Conservation (phyloP, 2,329 filamentous ascomycete species). For the Phaeosphaeriaceae sp. region DNA sequence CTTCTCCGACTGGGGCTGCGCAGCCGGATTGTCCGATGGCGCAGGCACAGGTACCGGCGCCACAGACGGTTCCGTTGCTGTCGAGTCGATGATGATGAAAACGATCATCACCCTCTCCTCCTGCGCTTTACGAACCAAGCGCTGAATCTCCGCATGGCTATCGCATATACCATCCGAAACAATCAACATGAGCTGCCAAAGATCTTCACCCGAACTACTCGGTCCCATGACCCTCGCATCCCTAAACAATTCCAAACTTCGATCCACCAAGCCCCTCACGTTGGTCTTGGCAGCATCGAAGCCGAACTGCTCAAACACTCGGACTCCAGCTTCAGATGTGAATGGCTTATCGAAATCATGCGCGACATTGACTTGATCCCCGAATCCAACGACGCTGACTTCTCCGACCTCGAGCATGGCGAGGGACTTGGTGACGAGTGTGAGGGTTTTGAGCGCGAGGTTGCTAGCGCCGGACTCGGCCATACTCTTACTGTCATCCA, state of each 20-base stretch:
- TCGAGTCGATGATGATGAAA: slow-evolving; percentile 90
- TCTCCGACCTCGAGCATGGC: slow-evolving; percentile 95
- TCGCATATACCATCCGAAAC: slow-evolving; percentile 95
- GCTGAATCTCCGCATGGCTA: slow-evolving; percentile 82
- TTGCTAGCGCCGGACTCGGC: slow-evolving; percentile 77
- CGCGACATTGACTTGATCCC: slow-evolving; percentile 80
- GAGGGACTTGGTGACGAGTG: slow-evolving; percentile 86
- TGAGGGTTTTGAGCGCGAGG: slow-evolving; percentile 91
- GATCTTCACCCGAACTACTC: slow-evolving; percentile 64
- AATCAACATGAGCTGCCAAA: slow-evolving; percentile 95
- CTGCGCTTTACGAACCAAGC: slow-evolving; percentile 84
- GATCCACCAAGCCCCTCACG: slow-evolving; percentile 77
- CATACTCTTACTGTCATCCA: slow-evolving; percentile 97
- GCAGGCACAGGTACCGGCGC: slow-evolving; percentile 8
- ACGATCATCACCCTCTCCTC: slow-evolving; percentile 98
- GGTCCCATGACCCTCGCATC: slow-evolving; percentile 71
- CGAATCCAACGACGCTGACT: slow-evolving; percentile 90
- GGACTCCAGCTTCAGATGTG: slow-evolving; percentile 79
- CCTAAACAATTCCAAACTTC: slow-evolving; percentile 82
- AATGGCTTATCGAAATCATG: slow-evolving; percentile 88
- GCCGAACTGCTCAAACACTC: slow-evolving; percentile 82
- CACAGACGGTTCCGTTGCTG: slow-evolving; percentile 22
- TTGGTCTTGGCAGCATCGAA: slow-evolving; percentile 90
- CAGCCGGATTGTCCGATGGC: background rate
- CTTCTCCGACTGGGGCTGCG: background rate